Evolutionary conservation across 2,329 filamentous ascomycete species (phyloP), one percentile per base, ranked within the genome.

Genomic region (Aspergillus sp.): DNA sequence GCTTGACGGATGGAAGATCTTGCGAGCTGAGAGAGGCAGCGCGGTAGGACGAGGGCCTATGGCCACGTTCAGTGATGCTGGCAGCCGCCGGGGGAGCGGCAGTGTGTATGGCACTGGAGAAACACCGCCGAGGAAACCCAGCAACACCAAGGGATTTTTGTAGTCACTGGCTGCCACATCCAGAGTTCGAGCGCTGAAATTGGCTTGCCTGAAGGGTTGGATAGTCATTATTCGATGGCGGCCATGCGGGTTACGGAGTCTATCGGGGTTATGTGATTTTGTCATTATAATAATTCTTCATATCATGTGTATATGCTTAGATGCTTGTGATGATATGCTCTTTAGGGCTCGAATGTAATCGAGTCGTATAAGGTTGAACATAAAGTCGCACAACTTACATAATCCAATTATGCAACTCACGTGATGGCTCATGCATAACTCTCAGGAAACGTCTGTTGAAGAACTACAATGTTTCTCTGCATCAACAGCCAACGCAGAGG

Each of bases 81-180:
- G 53, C 36, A 65, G 55, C 42, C 57, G 58, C 27, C 52, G 55
- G 17, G 55, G 56, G 26, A 63, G 58, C 39, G n/a, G n/a, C n/a
- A 58, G 51, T 33, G 57, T 44, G 15, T 60, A 52, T 40, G 54
- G 55, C 42, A 57, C 52, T 30, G 54, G 58, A 26, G 75, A 77
- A 32, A 65, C 78, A 31, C 77, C 75, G 11, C 71, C 72, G 57
- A 67, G 80, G 49, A 82, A 82, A 64, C 72, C 75, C 35, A 86
- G 81, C 57, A 65, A 84, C 57, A 85, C 78, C 28, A 86, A 86
- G 61, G 82, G 82, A n/a, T 86, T 86, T 53, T 63, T 86, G 58
- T 85, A 47, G 58, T 38, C 20, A n/a, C n/a, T n/a, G n/a, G n/a
- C n/a, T n/a, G n/a, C n/a, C 24, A 24, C n/a, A n/a, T 24, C 44